Evolutionary conservation across 176 grass and related monocot species (phyloP), one percentile per base, ranked within the genome.

Genomic region (Canna indica): DNA sequence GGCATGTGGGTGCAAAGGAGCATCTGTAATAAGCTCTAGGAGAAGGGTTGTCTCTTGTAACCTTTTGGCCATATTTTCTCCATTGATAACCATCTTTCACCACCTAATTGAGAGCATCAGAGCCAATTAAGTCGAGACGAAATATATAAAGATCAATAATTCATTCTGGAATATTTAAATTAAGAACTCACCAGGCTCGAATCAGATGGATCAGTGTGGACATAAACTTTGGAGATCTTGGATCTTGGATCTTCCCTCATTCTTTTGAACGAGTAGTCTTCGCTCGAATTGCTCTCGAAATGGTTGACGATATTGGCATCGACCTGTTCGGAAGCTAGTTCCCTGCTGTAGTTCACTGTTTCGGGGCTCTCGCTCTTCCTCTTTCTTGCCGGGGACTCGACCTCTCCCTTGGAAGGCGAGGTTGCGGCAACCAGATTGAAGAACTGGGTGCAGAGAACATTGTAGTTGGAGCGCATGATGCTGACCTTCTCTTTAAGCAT

Each of bases 1-100:
- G 84, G 62, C 95, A 99, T 64, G 95, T 88, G 1, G 95, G 86
- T 3, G 84, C 82, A 76, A 77, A 90, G 2, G 95, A 86, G 87
- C 95, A 99, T 41, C 82, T 82, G 50, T 82, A 99, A 76, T 99
- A 99, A 42, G 95, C 89, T 61, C 95, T 47, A 0, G 95, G 95
- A 35, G 95, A 99, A 22, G 95, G 95, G 75, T 99, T 99, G 69
- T 99, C 90, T 33, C 95, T 86, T 0, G 95, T 99, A 4, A 99
- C 90, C 83, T 99, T 99, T 60, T 99, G 95, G 11, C 95, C 95
- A 73, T 99, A 99, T 64, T 99, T 99, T 8, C 95, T 88, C 95
- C 95, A 99, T 10, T 99, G 90, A 68, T 93, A 99, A 5, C 86
- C 90, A 65, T 99, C 95, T 35, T 86, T 94, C 4, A 99, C 95